Conservation (phyloP, 805 yeast species). For the Wickerhamomyces pijperi region DNA sequence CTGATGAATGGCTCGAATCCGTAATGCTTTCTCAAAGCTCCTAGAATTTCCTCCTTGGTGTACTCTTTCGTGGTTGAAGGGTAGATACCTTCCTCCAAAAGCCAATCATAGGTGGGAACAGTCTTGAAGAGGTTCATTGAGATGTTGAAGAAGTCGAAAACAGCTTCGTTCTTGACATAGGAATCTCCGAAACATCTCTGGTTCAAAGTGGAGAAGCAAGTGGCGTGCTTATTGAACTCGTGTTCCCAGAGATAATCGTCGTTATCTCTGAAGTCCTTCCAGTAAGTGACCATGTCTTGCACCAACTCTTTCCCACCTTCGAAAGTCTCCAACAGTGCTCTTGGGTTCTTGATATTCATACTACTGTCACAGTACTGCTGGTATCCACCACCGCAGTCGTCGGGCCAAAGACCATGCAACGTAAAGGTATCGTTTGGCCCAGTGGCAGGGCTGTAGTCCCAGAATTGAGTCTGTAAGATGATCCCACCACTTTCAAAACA, state of each 20-base stretch:
- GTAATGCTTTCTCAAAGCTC: slow-evolving; percentile 38
- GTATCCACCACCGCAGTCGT: slow-evolving; percentile 73
- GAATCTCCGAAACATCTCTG: slow-evolving; percentile 51
- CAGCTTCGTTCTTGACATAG: slow-evolving; percentile 23
- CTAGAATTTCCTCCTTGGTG: slow-evolving; percentile 40
- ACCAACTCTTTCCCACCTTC: slow-evolving; percentile 39
- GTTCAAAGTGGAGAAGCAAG: slow-evolving; percentile 74
- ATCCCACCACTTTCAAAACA: slow-evolving; percentile 85
- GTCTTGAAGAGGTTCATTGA: slow-evolving; percentile 45
- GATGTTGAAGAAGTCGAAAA: slow-evolving; percentile 59
- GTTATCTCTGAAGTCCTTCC: slow-evolving; percentile 67
- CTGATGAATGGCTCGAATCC: slow-evolving; percentile 49
- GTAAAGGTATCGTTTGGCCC: slow-evolving; percentile 70
- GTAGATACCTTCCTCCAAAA: slow-evolving; percentile 55
- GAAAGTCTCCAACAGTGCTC: slow-evolving; percentile 29
- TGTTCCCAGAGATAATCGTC: slow-evolving; percentile 76
- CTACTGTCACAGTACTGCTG: slow-evolving; percentile 62
- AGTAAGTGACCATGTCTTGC: slow-evolving; percentile 41
- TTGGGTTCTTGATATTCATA: slow-evolving; percentile 27
- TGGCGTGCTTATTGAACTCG: slow-evolving; percentile 90
- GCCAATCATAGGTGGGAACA: slow-evolving; percentile 58
- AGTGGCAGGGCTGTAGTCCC: slow-evolving; percentile 75
- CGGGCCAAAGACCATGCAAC: slow-evolving; percentile 84
- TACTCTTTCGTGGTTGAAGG: slow-evolving; percentile 54
- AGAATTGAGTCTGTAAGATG: slow-evolving; percentile 77